These are phyloP conservation scores for Lichtheimia corymbifera DNA, from an alignment of 371 early-diverging fungal species.

Conservation along the genomic window DNA sequence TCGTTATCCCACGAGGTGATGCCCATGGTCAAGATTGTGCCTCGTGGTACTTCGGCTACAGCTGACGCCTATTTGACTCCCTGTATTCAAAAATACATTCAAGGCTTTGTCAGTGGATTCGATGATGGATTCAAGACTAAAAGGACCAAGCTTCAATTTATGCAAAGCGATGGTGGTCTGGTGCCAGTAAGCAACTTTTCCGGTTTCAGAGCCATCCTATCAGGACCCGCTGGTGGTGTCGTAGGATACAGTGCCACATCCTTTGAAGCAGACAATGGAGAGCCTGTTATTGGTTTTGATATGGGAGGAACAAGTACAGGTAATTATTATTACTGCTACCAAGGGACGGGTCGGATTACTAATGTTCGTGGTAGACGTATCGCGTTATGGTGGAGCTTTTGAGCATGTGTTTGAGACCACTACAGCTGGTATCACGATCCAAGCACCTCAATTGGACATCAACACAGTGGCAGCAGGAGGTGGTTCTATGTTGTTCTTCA, in stretches of 20 bases:
- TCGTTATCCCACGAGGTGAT: constrained; percentile 83
- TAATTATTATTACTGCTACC: neutral
- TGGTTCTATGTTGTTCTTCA: constrained; percentile 90
- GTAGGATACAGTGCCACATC: constrained; percentile 91
- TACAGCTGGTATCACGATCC: constrained; percentile 92
- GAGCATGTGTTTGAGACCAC: constrained; percentile 95
- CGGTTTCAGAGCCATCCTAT: constrained; percentile 89
- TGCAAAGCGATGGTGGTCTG: constrained; percentile 96
- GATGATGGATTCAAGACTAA: constrained; percentile 63
- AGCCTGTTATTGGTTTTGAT: constrained; percentile 93
- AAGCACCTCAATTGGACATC: constrained; percentile 95
- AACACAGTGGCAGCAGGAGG: constrained; percentile 97
- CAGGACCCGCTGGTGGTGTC: constrained; percentile 96
- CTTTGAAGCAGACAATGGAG: constrained; percentile 49
- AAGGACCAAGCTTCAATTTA: constrained; percentile 84
- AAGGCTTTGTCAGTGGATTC: constrained; percentile 85
- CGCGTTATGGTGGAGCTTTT: constrained; percentile 86
- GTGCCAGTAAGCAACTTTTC: constrained; percentile 81
- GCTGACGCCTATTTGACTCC: constrained; percentile 96
- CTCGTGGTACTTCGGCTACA: constrained; percentile 88
- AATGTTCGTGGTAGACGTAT: constrained; percentile 66
- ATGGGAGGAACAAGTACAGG: constrained; percentile 95
- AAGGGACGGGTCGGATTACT: neutral
- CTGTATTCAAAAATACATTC: constrained; percentile 80
- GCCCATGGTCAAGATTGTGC: constrained; percentile 95